Evolutionary conservation across 2,329 filamentous ascomycete genomes (phyloP).

Genomic region (Curvularia sp.): DNA sequence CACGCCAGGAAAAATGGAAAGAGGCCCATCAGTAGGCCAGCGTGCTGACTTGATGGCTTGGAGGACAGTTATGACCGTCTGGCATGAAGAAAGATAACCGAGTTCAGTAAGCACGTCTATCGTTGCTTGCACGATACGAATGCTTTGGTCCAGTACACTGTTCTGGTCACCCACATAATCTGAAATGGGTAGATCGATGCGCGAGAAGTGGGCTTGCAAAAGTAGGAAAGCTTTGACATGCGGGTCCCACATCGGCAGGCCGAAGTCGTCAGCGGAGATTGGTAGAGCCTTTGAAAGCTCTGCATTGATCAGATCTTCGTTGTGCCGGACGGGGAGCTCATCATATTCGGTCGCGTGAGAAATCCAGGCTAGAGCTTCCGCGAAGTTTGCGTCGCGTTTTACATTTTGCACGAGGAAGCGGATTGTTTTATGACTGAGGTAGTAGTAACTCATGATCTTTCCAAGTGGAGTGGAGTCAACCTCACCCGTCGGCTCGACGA

Average conservation of each 20-base stretch:
- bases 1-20: constrained; percentile 81
- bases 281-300: constrained; percentile 85
- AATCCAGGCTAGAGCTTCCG: constrained; percentile 90
- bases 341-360: constrained; percentile 93
- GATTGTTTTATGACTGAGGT: constrained; percentile 91
- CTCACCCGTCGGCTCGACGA: constrained; percentile 83
- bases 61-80: constrained; percentile 82
- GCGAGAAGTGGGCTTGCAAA: constrained; percentile 92
- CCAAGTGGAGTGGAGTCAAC: constrained; percentile 89
- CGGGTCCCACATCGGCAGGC: constrained; percentile 95
- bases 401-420: constrained; percentile 80
- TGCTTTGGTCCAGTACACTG: constrained; percentile 88
- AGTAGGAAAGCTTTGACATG: constrained; percentile 96
- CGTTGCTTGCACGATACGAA: constrained; percentile 94
- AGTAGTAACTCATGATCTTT: constrained; percentile 99
- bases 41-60: constrained; percentile 92
- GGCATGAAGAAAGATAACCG: constrained; percentile 77
- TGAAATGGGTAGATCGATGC: constrained; percentile 88
- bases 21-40: constrained; percentile 83
- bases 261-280: constrained; percentile 67
- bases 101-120: constrained; percentile 94
- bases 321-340: constrained; percentile 95
- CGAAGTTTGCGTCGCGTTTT: constrained; percentile 76
- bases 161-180: constrained; percentile 97
- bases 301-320: constrained; percentile 95